Percentiles rank a stretch among this genome's conserved stretches.
phyloP scores from a whole-genome alignment of 2,329 filamentous ascomycete species.

The Apiospora phragmitis region DNA sequence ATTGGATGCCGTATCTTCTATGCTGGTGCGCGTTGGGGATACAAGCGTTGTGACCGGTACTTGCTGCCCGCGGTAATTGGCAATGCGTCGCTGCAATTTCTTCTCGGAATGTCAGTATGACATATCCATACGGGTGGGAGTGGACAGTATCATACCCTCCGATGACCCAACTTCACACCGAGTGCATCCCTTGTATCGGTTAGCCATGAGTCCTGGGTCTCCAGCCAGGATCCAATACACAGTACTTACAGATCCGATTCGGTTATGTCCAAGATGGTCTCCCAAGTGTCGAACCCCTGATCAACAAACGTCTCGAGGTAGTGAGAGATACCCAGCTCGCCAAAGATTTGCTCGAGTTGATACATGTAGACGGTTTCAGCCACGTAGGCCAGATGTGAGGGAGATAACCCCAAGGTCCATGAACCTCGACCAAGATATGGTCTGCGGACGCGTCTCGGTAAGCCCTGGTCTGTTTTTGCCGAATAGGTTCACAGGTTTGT shows the following conservation, averaged over 20 bases:
- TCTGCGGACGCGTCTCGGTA: background rate
- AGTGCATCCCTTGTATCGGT: constrained; percentile 60
- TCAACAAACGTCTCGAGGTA: constrained; percentile 73
- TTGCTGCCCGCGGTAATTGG: constrained; percentile 67
- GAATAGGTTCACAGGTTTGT: background rate
- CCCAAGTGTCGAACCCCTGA: constrained; percentile 84
- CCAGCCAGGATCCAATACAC: background rate
- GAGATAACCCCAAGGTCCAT: background rate
- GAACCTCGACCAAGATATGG: constrained; percentile 1
- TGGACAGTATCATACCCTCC: constrained; percentile 59
- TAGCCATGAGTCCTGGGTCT: constrained; percentile 14
- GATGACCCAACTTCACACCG: constrained; percentile 77
- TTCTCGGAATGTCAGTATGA: constrained; percentile 32
- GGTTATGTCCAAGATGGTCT: constrained; percentile 79
- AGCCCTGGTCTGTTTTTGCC: background rate
- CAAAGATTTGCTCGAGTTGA: constrained; percentile 64
- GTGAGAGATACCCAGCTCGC: constrained; percentile 76
- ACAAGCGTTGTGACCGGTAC: constrained; percentile 54
- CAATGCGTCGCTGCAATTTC: constrained; percentile 84
- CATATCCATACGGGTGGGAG: background rate
- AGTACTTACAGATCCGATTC: constrained; percentile 74
- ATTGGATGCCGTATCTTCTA: constrained; percentile 58
- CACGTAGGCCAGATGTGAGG: background rate
- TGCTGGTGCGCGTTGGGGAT: constrained; percentile 48
- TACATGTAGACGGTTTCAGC: constrained; percentile 50